phyloP scores from a whole-genome alignment of 2,329 filamentous ascomycete genomes.

The Nemania abortiva region DNA sequence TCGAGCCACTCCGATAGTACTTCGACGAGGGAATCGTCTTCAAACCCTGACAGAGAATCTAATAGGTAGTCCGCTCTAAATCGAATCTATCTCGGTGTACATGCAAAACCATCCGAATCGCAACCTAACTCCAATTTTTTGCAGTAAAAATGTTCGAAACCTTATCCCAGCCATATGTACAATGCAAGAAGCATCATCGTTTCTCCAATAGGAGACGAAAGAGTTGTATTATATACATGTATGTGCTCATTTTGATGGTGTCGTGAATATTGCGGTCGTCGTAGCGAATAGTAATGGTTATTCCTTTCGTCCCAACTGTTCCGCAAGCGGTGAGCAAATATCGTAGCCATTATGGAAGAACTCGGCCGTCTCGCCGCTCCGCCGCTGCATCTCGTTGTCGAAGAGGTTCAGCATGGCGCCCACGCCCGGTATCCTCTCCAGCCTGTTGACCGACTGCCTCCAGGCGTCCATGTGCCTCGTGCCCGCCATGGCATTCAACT shows the following conservation, averaged over 20 bases:
- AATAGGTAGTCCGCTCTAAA: slow-evolving; percentile 27
- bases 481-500: slow-evolving; percentile 39
- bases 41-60: slow-evolving; percentile 2
- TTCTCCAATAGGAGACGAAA: not conserved
- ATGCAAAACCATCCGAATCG: slow-evolving; percentile 15
- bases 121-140: slow-evolving; percentile 24
- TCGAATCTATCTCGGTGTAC: slow-evolving; percentile 24
- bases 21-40: not conserved
- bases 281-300: slow-evolving; percentile 7
- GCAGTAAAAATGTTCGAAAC: slow-evolving; percentile 1
- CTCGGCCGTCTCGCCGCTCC: slow-evolving; percentile 41
- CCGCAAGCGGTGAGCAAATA: slow-evolving; percentile 34
- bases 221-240: slow-evolving; percentile 8
- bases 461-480: slow-evolving; percentile 40
- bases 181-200: slow-evolving; percentile 25
- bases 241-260: not conserved
- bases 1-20: not conserved
- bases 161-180: slow-evolving; percentile 27
- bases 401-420: slow-evolving; percentile 42
- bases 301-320: slow-evolving; percentile 37
- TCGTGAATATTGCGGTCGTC: slow-evolving; percentile 2
- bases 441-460: slow-evolving; percentile 36
- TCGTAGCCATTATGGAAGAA: slow-evolving; percentile 42
- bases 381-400: slow-evolving; percentile 41
- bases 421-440: slow-evolving; percentile 38